Evolutionary conservation across 371 early-diverging fungal species (phyloP), one percentile per base, ranked within the genome.

Genomic region (Mycotypha africana): DNA sequence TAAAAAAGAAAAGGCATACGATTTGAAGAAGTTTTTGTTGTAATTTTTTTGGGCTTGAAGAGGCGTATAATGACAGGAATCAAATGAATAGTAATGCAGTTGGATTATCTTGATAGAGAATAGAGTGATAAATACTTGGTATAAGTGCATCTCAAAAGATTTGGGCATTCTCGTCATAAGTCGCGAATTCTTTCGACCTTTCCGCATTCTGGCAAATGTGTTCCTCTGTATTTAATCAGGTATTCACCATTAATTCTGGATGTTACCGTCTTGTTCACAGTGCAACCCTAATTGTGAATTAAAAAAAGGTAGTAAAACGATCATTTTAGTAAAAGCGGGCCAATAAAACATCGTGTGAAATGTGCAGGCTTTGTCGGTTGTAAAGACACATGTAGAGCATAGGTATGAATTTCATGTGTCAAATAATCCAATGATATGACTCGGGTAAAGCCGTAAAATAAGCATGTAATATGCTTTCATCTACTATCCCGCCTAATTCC

Each of bases 191-290:
- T 53, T 38, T 68, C 67, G 8, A 74, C 68, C 39, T 51, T 51
- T 14, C 74, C 69, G 45, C 82, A 82, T 51, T 75, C 78, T 39
- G 62, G 60, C 33, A 82, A 54, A 54, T 82, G 82, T 19, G 63
- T 56, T 9, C 80, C 82, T 40, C 82, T 69, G 50, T 78, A 79
- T 45, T 79, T 82, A 38, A 79, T 79, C 23, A 77, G 51, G 38
- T 74, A 82, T 22, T 75, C 80, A 20, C 80, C 80, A 41, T 70
- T 73, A 15, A 71, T 73, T 42, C 69, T 58, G 24, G 70, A 76
- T 12, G 79, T 82, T 19, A 82, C 82, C 1, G 82, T 82, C 44
- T 79, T 82, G 47, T 82, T 82, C n/a, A 82, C 82, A 40, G 68
- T 58, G 35, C 73, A 72, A 19, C 73, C 73, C 69, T 71, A 60